phyloP scores from a whole-genome alignment of 306 rosid species.

The Vigna reflexopilosa region DNA sequence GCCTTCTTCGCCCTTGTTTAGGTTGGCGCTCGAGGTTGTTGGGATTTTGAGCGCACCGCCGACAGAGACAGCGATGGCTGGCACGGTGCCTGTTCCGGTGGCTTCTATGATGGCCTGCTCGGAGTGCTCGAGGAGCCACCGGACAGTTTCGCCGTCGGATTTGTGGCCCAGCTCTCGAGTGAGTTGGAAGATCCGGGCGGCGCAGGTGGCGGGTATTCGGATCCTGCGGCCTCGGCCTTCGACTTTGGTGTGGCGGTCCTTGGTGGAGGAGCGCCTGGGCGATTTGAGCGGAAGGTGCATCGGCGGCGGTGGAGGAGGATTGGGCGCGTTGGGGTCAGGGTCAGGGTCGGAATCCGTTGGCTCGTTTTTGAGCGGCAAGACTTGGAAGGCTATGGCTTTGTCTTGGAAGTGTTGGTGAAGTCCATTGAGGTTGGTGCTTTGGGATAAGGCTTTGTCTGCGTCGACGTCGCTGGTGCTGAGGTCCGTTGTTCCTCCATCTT shows the following conservation, averaged over 20 bases:
- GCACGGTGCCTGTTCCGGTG: conserved; percentile 81
- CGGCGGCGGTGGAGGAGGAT: conserved; percentile 44
- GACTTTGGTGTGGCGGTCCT: conserved; percentile 85
- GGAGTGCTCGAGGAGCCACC: conserved; percentile 80
- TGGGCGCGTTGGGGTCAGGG: background rate
- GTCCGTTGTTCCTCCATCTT: conserved; percentile 42
- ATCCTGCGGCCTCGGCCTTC: conserved; percentile 91
- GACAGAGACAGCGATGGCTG: conserved; percentile 84
- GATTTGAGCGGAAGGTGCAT: conserved; percentile 31
- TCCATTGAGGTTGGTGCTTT: conserved; percentile 13
- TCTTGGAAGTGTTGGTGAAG: background rate
- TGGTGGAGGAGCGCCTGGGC: conserved; percentile 56
- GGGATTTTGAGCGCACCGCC: conserved; percentile 81
- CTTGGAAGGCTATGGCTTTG: conserved; percentile 11
- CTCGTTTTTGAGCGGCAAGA: conserved; percentile 36
- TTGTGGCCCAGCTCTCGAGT: conserved; percentile 87
- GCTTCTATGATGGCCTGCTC: conserved; percentile 86
- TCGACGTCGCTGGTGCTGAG: conserved; percentile 40
- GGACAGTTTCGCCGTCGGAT: conserved; percentile 86
- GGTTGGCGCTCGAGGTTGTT: conserved; percentile 51
- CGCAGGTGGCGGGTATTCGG: conserved; percentile 89
- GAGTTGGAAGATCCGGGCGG: conserved; percentile 82
- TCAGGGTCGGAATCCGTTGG: conserved; percentile 31
- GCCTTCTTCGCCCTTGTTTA: conserved; percentile 45
- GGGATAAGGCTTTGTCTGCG: background rate